Base-by-base conservation (phyloP, 495 filamentous ascomycete species). In the Amniculicola lignicola region DNA sequence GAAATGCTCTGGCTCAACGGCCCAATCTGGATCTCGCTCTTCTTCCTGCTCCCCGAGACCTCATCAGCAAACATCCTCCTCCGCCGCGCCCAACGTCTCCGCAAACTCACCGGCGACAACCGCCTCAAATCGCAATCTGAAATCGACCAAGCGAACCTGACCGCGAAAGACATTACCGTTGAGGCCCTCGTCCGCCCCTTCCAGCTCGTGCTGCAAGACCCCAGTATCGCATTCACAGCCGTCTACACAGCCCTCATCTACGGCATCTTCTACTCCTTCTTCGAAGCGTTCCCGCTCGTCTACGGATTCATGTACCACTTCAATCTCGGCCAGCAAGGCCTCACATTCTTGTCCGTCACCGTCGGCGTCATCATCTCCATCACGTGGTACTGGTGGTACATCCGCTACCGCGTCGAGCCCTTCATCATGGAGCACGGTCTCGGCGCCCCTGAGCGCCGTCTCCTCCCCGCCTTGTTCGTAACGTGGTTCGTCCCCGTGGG, bases 271-370 rank as follows among this genome's bases (percentile, higher is more conserved):
- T 86, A 86, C 68, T 77, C 73, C 59, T 86, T 85, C 76, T 87
- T 87, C 74, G 84, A 87, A 64, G 82, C 79, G 57, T 87, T 88
- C 73, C 84, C 84, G 2, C 69, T 88, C n/a, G 82, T 88, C 44
- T 88, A 85, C 71, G 75, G 76, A 1, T 75, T 71, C 49, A 72
- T 77, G 53, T 87, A 87, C 71, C 66, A 68, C 63, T 83, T 88
- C 71, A 79, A 73, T 52, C 70, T 81, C 19, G 85, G 85, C 40
- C 57, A 79, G 54, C 70, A 78, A 51, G 84, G 85, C 40, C 73
- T 88, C 5, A 77, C 82, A 27, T 89, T 89, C 77, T 69, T 82
- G 2, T 78, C 79, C 57, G 75, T 87, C 57, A 66, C 80, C 52
- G 75, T 87, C 31, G 73, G 77, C 14, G 80, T 77, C 61, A 43